Evolutionary conservation across 2,329 filamentous ascomycete genomes (phyloP).

Genomic region (Aspergillus sergii): DNA sequence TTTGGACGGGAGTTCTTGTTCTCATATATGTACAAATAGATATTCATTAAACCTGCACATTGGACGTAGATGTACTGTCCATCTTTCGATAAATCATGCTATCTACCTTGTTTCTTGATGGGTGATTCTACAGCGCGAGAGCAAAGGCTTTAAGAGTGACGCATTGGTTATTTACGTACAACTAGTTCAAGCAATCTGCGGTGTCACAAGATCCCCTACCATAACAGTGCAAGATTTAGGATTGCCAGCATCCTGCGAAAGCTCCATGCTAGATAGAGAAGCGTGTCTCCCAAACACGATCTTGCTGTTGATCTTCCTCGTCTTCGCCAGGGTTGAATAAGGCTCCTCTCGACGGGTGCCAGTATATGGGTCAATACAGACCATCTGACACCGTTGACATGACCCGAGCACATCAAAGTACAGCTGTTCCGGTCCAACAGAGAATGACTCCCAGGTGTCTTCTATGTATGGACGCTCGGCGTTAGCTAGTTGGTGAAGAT

Average conservation of each 20-base stretch:
- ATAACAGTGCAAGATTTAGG: slow-evolving; percentile 32
- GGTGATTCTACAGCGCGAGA: background rate
- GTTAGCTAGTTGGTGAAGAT: slow-evolving; percentile 45
- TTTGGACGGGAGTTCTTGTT: slow-evolving; percentile 6
- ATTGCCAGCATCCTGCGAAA: slow-evolving; percentile 12
- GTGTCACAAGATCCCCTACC: slow-evolving; percentile 44
- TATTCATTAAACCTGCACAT: slow-evolving; percentile 4
- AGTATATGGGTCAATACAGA: slow-evolving; percentile 86
- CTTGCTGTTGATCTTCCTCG: slow-evolving; percentile 77
- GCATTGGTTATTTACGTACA: background rate
- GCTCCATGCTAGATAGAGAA: slow-evolving; percentile 42
- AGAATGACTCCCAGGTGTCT: slow-evolving; percentile 72
- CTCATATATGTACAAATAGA: slow-evolving; percentile 11
- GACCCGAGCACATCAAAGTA: slow-evolving; percentile 69
- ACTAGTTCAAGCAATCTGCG: slow-evolving; percentile 18
- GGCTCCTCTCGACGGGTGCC: slow-evolving; percentile 80
- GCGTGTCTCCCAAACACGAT: slow-evolving; percentile 87
- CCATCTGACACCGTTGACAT: slow-evolving; percentile 92
- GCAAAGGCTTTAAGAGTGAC: background rate
- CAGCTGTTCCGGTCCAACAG: slow-evolving; percentile 57
- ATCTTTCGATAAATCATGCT: background rate
- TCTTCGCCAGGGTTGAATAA: slow-evolving; percentile 85
- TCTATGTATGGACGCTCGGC: slow-evolving; percentile 70
- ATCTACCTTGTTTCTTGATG: background rate
- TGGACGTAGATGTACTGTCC: background rate